Base-by-base conservation (phyloP, 75 land plant species). In the Larix kaempferi region DNA sequence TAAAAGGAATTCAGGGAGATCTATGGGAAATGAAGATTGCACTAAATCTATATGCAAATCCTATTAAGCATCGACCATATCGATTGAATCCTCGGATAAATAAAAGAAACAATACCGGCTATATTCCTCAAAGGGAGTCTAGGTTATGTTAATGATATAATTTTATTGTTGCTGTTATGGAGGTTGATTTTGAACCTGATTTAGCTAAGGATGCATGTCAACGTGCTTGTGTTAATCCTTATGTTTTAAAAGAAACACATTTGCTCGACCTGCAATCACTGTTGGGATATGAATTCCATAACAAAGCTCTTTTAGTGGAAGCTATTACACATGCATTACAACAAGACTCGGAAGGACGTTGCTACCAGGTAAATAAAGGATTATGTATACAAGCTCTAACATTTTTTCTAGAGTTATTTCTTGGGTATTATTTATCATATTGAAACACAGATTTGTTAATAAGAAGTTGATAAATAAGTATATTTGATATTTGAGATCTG, bases 321-420 rank as follows among this genome's bases (percentile, higher is more conserved):
- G 88, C 88, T 15, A 59, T 87, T 17, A 87, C 88, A 41, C 88
- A 87, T 84, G 80, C 88, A 71, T 87, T 86, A 29, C 57, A 76
- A 41, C 74, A 69, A 39, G 80, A 80, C 64, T 60, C 57, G 4
- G 58, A 82, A 55, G 85, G 82, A 76, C 57, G 65, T 64, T 87
- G 88, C 63, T 87, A 87, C 39, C 88, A 72, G 74, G 74, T 72
- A 72, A 52, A 41, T n/a, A n/a, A n/a, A 3, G 41, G 22, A 1
- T 57, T 12, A 57, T 57, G 19, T 57, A 57, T 57, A 12, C 59
- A 57, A 13, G 17, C 19, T 13, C 59, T 13, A 13, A 1, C 19
- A 0, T 12, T 1, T 57, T 0, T 57, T 12, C 1, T 1, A 0
- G 59, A 57, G 19, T 13, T 22, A 3, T 6, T 17, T 29, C 6